Evolutionary conservation across 2,329 filamentous ascomycete genomes (phyloP).

Genomic region (Anthostomella pinea): DNA sequence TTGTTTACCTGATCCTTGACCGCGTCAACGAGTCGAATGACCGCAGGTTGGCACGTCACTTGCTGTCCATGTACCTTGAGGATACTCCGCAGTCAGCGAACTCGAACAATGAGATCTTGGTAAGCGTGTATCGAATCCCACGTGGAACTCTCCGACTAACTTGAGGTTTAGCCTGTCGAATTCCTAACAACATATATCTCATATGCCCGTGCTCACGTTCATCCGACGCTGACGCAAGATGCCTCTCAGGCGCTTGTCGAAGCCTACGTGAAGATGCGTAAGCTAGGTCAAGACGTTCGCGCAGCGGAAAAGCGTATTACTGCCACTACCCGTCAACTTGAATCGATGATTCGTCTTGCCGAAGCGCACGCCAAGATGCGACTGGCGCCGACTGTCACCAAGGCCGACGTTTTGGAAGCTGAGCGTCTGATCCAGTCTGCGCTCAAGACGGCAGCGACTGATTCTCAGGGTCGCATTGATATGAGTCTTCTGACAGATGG

Average conservation of each 20-base stretch:
- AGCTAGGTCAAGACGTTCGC: slow-evolving; percentile 83
- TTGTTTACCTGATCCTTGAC: slow-evolving; percentile 95
- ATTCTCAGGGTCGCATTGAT: slow-evolving; percentile 88
- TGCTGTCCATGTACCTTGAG: slow-evolving; percentile 95
- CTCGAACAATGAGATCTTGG: slow-evolving; percentile 72
- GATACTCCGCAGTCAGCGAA: slow-evolving; percentile 84
- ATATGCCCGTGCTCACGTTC: slow-evolving; percentile 82
- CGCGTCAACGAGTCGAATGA: slow-evolving; percentile 88
- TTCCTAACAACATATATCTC: slow-evolving; percentile 97
- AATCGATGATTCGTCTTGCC: slow-evolving; percentile 95
- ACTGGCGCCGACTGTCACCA: slow-evolving; percentile 70
- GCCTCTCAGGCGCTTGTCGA: slow-evolving; percentile 82
- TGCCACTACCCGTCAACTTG: slow-evolving; percentile 91
- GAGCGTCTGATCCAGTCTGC: slow-evolving; percentile 90
- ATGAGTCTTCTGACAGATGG: slow-evolving; percentile 95
- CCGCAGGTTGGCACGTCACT: slow-evolving; percentile 82
- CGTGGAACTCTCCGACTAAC: slow-evolving; percentile 25
- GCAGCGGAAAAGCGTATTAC: slow-evolving; percentile 94
- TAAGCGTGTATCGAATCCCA: slow-evolving; percentile 43
- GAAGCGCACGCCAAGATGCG: slow-evolving; percentile 99
- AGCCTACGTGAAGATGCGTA: slow-evolving; percentile 91
- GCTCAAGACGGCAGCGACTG: slow-evolving; percentile 95
- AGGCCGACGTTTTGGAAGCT: slow-evolving; percentile 82
- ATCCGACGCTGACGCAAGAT: slow-evolving; percentile 75
- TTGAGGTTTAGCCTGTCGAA: slow-evolving; percentile 68